These are phyloP conservation scores for Albifimbria verrucaria DNA, from an alignment of 2,329 filamentous ascomycete genomes.

Conservation along the genomic window DNA sequence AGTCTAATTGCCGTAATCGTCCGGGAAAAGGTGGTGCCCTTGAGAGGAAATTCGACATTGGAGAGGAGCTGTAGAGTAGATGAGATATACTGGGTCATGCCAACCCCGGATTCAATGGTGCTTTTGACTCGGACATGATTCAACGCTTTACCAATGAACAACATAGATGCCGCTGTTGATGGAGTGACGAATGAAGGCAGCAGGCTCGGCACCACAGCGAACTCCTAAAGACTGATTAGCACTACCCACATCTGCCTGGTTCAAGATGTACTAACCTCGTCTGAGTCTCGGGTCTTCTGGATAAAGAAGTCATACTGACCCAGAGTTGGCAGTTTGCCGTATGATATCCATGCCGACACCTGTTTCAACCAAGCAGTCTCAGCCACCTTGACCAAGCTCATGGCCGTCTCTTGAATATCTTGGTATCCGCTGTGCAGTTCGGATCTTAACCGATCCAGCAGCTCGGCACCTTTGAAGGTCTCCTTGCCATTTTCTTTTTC, in stretches of 20 bases:
- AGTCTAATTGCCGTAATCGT: constrained; percentile 74
- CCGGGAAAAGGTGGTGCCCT: constrained; percentile 64
- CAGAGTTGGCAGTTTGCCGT: constrained; percentile 76
- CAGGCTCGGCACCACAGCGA: constrained; percentile 54
- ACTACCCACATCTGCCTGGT: background rate
- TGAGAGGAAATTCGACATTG: constrained; percentile 69
- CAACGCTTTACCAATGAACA: constrained; percentile 87
- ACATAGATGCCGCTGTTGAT: constrained; percentile 73
- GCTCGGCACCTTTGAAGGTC: constrained; percentile 61
- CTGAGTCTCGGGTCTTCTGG: constrained; percentile 41
- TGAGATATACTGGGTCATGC: constrained; percentile 59
- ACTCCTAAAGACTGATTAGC: constrained; percentile 42
- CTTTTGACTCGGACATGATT: constrained; percentile 71
- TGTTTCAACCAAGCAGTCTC: constrained; percentile 92
- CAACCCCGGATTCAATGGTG: constrained; percentile 38
- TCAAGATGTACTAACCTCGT: constrained; percentile 32
- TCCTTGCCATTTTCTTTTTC: constrained; percentile 26
- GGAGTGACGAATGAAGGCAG: constrained; percentile 77
- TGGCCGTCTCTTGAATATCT: constrained; percentile 76
- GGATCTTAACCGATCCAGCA: constrained; percentile 73
- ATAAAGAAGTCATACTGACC: constrained; percentile 88
- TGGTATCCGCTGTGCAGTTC: constrained; percentile 85
- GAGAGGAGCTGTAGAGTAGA: constrained; percentile 69
- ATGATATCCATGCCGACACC: constrained; percentile 84
- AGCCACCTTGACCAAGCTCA: constrained; percentile 70